Percentiles rank a stretch among this genome's conserved stretches.
Conservation (phyloP, 2,329 filamentous ascomycete species). For the Metarhizium rileyi region DNA sequence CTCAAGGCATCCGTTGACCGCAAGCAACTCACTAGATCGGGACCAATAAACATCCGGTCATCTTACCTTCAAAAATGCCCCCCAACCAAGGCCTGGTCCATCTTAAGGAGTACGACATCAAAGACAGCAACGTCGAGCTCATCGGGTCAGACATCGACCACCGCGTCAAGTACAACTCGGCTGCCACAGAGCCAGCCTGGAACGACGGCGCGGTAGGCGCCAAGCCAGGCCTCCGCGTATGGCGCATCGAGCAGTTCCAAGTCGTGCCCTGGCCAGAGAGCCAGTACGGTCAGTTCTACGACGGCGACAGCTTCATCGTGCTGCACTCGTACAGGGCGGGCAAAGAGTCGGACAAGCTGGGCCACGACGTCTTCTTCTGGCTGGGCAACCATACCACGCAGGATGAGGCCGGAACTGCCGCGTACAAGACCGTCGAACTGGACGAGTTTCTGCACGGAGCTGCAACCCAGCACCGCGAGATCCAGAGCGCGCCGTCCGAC, state of each 20-base stretch:
- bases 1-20: background rate
- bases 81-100: constrained; percentile 54
- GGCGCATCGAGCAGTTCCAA: constrained; percentile 59
- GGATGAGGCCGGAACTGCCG: constrained; percentile 59
- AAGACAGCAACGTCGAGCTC: constrained; percentile 58
- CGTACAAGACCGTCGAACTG: constrained; percentile 62
- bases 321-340: constrained; percentile 48
- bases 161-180: constrained; percentile 57
- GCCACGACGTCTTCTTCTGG: constrained; percentile 63
- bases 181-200: constrained; percentile 57
- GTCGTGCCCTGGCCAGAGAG: constrained; percentile 51
- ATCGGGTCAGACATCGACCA: constrained; percentile 57
- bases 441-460: constrained; percentile 55
- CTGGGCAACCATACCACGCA: constrained; percentile 55
- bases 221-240: constrained; percentile 46
- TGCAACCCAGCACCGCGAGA: constrained; percentile 56
- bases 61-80: constrained; percentile 50
- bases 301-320: constrained; percentile 60
- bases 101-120: constrained; percentile 54
- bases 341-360: constrained; percentile 33
- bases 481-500: constrained; percentile 48
- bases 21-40: background rate
- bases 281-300: constrained; percentile 50
- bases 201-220: constrained; percentile 46
- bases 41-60: background rate